phyloP scores from a whole-genome alignment of 306 rosid species.

The Acacia melanoxylon region DNA sequence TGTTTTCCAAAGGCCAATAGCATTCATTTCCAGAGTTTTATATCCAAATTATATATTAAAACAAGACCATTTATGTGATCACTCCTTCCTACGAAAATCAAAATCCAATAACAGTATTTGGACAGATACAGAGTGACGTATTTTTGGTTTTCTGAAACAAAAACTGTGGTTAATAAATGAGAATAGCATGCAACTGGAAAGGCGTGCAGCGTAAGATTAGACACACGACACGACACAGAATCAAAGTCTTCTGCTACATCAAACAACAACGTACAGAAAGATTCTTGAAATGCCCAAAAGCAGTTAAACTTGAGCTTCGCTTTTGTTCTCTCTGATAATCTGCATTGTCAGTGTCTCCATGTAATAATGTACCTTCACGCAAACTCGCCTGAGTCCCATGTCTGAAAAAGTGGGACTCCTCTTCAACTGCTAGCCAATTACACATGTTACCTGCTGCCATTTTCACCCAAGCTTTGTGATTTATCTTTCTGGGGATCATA shows the following conservation, averaged over 20 bases:
- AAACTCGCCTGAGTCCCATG: neutral
- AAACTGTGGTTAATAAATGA: neutral
- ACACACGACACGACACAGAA: neutral
- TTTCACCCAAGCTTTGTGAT: neutral
- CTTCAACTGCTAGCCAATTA: no score
- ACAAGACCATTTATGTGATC: neutral
- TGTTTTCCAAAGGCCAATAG: neutral
- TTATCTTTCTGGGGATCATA: no score
- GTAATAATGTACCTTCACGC: neutral
- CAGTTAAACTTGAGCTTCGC: neutral
- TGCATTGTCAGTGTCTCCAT: neutral
- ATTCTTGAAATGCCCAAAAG: neutral
- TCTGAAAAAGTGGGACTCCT: neutral
- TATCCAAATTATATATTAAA: neutral
- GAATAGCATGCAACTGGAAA: neutral
- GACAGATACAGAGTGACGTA: neutral
- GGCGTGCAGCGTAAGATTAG: neutral
- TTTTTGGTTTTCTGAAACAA: neutral
- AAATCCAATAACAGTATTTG: neutral
- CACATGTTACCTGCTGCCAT: neutral
- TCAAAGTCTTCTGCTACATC: neutral
- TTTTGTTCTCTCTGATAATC: neutral
- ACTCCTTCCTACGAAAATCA: neutral
- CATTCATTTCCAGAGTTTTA: neutral
- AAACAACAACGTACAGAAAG: neutral